A percentile compares a stretch with the other conserved stretches of the same genome.
Evolutionary conservation across 1,284 basidiomycete species (phyloP).

Genomic region (Hortiboletus rubellus): DNA sequence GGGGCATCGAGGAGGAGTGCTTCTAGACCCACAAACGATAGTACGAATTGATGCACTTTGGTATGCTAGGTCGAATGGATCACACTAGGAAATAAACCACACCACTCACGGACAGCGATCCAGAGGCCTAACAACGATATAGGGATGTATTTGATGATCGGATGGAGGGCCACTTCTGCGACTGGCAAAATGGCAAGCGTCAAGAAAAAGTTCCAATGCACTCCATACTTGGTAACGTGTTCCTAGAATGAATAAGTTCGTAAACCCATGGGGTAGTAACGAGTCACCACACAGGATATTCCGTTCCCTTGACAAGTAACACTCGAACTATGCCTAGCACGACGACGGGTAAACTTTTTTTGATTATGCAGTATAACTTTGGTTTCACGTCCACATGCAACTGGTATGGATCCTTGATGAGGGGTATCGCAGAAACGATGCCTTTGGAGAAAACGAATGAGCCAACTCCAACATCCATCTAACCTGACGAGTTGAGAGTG

Average conservation of each 20-base stretch:
- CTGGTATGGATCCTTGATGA: conserved; percentile 61
- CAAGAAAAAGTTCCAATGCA: conserved; percentile 99
- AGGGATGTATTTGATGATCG: conserved; percentile 56
- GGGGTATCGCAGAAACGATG: conserved; percentile 78
- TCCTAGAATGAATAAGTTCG: conserved; percentile 56
- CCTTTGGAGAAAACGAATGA: conserved; percentile 96
- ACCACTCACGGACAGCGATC: conserved; percentile 59
- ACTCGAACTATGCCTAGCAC: conserved; percentile 78
- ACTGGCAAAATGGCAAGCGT: conserved; percentile 84
- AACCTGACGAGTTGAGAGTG: conserved; percentile 10
- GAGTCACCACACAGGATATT: conserved; percentile 80
- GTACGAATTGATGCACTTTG: conserved; percentile 67
- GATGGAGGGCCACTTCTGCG: conserved; percentile 70
- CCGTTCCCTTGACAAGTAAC: conserved; percentile 86
- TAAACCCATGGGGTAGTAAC: background rate
- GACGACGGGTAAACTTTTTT: conserved; percentile 70
- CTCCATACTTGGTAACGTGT: conserved; percentile 94
- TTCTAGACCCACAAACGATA: conserved; percentile 59
- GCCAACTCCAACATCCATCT: conserved; percentile 99
- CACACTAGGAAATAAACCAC: background rate
- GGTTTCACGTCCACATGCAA: conserved; percentile 49
- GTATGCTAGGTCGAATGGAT: background rate
- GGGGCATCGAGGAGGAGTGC: conserved; percentile 66
- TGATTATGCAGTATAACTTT: conserved; percentile 52
- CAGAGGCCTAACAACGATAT: conserved; percentile 66